These are phyloP conservation scores for Blastomyces parvus DNA, from an alignment of 2,329 filamentous ascomycete genomes.

Conservation along the genomic window DNA sequence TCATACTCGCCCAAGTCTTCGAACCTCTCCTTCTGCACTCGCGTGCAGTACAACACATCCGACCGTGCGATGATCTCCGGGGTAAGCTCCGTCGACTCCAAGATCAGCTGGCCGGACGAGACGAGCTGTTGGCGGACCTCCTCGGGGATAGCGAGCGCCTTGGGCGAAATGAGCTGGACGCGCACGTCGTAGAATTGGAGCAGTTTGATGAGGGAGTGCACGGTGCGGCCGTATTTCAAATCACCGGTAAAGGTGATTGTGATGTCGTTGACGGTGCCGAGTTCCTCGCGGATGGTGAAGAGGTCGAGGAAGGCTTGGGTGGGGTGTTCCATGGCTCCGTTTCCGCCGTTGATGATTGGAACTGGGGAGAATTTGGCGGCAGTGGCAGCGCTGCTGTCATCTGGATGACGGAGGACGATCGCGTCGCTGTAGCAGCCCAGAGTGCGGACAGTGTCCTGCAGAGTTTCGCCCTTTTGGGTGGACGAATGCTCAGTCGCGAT, in stretches of 20 bases:
- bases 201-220: conserved; percentile 89
- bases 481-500: conserved; percentile 78
- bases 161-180: conserved; percentile 82
- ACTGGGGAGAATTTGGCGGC: conserved; percentile 82
- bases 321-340: conserved; percentile 90
- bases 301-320: conserved; percentile 96
- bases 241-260: conserved; percentile 96
- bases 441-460: conserved; percentile 89
- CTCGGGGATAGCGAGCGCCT: conserved; percentile 64
- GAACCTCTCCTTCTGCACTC: conserved; percentile 95
- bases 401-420: conserved; percentile 88
- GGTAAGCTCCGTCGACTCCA: conserved; percentile 69
- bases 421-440: conserved; percentile 91
- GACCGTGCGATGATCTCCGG: conserved; percentile 75
- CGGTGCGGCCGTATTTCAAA: conserved; percentile 82
- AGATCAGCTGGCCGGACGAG: conserved; percentile 63
- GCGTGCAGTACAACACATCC: conserved; percentile 93
- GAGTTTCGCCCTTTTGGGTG: conserved; percentile 84
- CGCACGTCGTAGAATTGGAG: conserved; percentile 92
- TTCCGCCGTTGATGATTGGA: conserved; percentile 93
- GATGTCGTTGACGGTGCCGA: conserved; percentile 87
- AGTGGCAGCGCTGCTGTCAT: conserved; percentile 67
- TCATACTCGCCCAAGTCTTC: conserved; percentile 72
- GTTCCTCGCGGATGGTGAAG: conserved; percentile 95
- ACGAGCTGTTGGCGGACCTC: conserved; percentile 65